Evolutionary conservation across 495 filamentous ascomycete species (phyloP).

Genomic region (Amniculicola lignicola): DNA sequence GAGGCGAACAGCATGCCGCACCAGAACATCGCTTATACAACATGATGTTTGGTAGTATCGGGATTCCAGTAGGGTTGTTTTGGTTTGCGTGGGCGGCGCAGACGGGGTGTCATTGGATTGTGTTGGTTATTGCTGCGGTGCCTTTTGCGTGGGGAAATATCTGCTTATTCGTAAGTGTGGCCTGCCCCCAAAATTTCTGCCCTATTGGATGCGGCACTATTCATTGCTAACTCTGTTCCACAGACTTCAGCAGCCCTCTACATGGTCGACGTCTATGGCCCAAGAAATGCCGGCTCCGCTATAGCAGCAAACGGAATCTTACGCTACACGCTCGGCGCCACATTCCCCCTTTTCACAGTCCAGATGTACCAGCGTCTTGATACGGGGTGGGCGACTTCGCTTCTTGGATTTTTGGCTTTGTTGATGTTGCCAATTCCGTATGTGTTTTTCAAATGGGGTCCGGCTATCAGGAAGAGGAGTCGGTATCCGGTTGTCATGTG

Average conservation of each 20-base stretch:
- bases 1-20: conserved; percentile 64
- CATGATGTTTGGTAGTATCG: conserved; percentile 70
- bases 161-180: conserved; percentile 50
- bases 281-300: conserved; percentile 57
- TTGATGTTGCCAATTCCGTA: conserved; percentile 45
- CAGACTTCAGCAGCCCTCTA: conserved; percentile 50
- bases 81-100: conserved; percentile 67
- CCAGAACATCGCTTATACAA: conserved; percentile 84
- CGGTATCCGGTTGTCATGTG: conserved; percentile 21
- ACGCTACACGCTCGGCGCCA: conserved; percentile 59
- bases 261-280: conserved; percentile 58
- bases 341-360: conserved; percentile 60
- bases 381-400: conserved; percentile 45
- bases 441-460: conserved; percentile 43
- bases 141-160: conserved; percentile 68
- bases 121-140: conserved; percentile 64
- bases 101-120: conserved; percentile 57
- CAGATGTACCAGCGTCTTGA: conserved; percentile 45
- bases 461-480: conserved; percentile 36
- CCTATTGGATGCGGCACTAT: neutral
- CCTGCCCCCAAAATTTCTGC: neutral
- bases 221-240: neutral
- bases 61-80: conserved; percentile 68
- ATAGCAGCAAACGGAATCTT: conserved; percentile 62
- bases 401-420: conserved; percentile 46